Evolutionary conservation across 805 yeast species (phyloP), one percentile per base, ranked within the genome.

Genomic region (Cyberlindnera americana): DNA sequence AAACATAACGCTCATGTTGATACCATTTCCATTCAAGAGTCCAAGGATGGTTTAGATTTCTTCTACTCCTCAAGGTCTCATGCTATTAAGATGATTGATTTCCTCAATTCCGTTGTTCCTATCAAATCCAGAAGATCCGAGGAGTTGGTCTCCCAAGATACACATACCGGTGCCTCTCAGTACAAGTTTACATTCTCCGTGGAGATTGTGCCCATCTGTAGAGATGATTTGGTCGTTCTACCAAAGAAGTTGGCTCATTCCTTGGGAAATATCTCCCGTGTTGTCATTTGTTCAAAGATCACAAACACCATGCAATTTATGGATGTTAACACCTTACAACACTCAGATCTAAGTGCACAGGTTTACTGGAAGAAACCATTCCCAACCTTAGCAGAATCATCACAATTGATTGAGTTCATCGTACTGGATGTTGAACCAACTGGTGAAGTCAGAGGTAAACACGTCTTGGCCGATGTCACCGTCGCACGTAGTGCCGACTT

Each of bases 141-240:
- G 60, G 97, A 93, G 69, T 77, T 95, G 57, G 81, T 93, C 45
- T 83, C 95, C 44, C 82, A 81, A 43, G 97, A 95, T 70, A 88
- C 85, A 27, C 99, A 93, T 54, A 81, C 96, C 1, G 93, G 96
- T 56, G 71, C 83, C 16, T 78, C 95, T 19, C 76, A 81, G 41
- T 93, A 87, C 68, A 93, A 93, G 67, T 93, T 91, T 61, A 75
- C 97, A 6, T 91, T 73, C 59, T 87, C 97, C 16, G 84, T 91
- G 31, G 99, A 93, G 66, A 81, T 93, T 52, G 95, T 86, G 2
- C 99, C 99, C 15, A 80, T 95, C 30, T 93, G 99, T 75, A 85
- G 93, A 64, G 99, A 93, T 59, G 99, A 95, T 61, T 71, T 93
- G 52, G 95, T 93, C 19, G 87, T 91, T 24, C 69, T 93, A 50